phyloP scores from a whole-genome alignment of 768 basidiomycete genomes.

The Cantharellus cinnabarinus region DNA sequence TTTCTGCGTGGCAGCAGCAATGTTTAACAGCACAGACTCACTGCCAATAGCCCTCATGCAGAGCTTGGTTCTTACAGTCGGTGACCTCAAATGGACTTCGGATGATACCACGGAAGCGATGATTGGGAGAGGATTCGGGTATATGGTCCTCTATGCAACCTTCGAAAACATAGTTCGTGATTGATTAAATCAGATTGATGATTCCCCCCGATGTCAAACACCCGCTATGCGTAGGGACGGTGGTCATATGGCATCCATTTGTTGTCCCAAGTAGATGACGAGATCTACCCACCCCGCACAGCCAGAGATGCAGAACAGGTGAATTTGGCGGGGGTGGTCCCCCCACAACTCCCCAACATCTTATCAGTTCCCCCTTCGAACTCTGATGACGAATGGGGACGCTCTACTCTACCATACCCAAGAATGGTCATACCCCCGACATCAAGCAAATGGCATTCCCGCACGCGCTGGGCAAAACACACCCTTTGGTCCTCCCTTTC shows the following conservation, averaged over 20 bases:
- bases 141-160: slow-evolving; percentile 70
- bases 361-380: too few relatives aligned
- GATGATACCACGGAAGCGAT: slow-evolving; percentile 73
- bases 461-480: too few relatives aligned
- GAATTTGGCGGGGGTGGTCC: too few relatives aligned
- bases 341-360: too few relatives aligned
- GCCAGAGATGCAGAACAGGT: too few relatives aligned
- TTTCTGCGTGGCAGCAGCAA: slow-evolving; percentile 61
- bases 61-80: slow-evolving; percentile 68
- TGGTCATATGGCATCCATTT: too few relatives aligned
- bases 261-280: too few relatives aligned
- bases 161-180: slow-evolving; percentile 74
- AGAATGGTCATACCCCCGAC: slow-evolving; percentile 18
- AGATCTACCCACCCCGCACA: too few relatives aligned
- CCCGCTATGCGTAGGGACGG: too few relatives aligned
- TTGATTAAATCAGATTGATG: neutral
- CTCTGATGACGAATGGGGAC: too few relatives aligned
- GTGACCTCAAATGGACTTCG: slow-evolving; percentile 56
- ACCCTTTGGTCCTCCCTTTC: too few relatives aligned
- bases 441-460: slow-evolving; percentile 10
- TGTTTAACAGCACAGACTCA: slow-evolving; percentile 91
- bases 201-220: too few relatives aligned
- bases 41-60: slow-evolving; percentile 77
- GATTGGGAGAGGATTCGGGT: slow-evolving; percentile 33
- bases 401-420: slow-evolving; percentile 9